Conservation (phyloP, 106 monocot genomes). For the Allium fistulosum region DNA sequence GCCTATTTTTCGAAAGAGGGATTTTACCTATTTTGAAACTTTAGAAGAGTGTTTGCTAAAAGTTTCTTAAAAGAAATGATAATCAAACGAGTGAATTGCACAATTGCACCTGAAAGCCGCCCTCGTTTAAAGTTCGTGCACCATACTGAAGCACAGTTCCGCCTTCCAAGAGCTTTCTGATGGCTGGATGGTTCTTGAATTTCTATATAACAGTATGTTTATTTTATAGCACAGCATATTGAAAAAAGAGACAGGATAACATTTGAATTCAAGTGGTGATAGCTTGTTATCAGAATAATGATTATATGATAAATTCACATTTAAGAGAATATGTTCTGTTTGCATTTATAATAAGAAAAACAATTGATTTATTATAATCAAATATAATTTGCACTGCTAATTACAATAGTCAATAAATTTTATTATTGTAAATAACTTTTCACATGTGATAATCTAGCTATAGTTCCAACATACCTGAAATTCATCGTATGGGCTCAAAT, state of each 20-base stretch:
- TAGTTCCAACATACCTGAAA: slow-evolving; percentile 57
- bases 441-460: too few species aligned
- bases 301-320: too few species aligned
- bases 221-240: too few species aligned
- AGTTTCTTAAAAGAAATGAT: too few species aligned
- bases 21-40: too few species aligned
- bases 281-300: too few species aligned
- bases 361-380: background rate
- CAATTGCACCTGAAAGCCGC: slow-evolving; percentile 88
- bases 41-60: too few species aligned
- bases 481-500: slow-evolving; percentile 91
- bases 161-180: slow-evolving; percentile 72
- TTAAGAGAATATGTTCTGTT: too few species aligned
- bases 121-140: slow-evolving; percentile 96
- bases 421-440: too few species aligned
- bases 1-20: too few species aligned
- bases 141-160: slow-evolving; percentile 94
- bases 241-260: background rate
- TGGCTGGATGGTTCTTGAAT: slow-evolving; percentile 88
- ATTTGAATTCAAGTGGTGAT: background rate
- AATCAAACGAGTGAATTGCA: background rate
- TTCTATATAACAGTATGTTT: slow-evolving; percentile 29
- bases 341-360: background rate
- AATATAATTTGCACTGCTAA: background rate
- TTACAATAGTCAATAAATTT: too few species aligned